Conservation (phyloP, 495 filamentous ascomycete species). For the Cairneyella variabilis region DNA sequence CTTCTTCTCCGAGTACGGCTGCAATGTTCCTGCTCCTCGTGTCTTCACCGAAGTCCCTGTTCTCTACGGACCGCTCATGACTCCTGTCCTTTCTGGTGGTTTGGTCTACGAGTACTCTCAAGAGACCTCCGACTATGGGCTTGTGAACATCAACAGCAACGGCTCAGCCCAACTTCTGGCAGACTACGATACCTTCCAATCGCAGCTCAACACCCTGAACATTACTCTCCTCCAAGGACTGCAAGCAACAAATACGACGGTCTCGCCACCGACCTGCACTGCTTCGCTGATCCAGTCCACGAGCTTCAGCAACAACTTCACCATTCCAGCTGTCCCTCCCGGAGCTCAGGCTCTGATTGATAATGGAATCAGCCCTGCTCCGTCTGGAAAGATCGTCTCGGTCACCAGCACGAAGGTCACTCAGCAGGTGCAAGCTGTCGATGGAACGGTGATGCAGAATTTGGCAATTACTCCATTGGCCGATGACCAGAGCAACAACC, state of each 20-base stretch:
- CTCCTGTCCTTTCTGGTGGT: constrained; percentile 73
- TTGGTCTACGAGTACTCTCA: constrained; percentile 85
- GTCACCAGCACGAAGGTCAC: constrained; percentile 49
- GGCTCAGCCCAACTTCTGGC: constrained; percentile 56
- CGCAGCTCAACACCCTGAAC: constrained; percentile 71
- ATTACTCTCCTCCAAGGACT: constrained; percentile 57
- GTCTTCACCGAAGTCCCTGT: constrained; percentile 76
- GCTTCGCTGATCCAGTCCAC: constrained; percentile 55
- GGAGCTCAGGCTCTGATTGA: constrained; percentile 47
- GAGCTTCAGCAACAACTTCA: constrained; percentile 72
- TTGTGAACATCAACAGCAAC: constrained; percentile 66
- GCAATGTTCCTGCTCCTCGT: constrained; percentile 77
- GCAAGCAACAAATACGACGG: constrained; percentile 46
- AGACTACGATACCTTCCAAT: constrained; percentile 75
- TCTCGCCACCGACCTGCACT: constrained; percentile 56
- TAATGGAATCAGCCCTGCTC: constrained; percentile 39
- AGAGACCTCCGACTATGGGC: constrained; percentile 69
- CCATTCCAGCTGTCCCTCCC: constrained; percentile 54
- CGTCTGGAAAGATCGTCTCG: constrained; percentile 53
- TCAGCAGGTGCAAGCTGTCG: constrained; percentile 50
- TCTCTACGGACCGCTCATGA: constrained; percentile 81
- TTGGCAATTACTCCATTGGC: constrained; percentile 50
- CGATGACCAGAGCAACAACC: constrained; percentile 51
- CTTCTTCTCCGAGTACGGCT: constrained; percentile 97
- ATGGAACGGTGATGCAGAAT: constrained; percentile 46